A percentile compares a stretch with the other conserved stretches of the same genome.
phyloP scores from a whole-genome alignment of 108 stramenopile species.

The Nitzschia sp. region DNA sequence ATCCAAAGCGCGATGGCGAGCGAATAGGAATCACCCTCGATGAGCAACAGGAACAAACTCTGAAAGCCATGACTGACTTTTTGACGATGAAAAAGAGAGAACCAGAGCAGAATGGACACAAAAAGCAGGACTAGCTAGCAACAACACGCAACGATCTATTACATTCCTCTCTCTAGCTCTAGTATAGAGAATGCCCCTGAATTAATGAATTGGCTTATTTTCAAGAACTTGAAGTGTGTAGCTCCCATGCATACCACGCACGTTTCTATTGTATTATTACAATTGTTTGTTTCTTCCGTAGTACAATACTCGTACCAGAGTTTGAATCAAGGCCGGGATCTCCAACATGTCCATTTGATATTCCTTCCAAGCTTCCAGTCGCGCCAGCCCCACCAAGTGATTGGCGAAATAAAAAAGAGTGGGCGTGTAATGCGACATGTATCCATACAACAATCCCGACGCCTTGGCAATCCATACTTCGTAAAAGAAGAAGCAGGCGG shows the following conservation, averaged over 20 bases:
- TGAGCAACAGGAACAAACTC: constrained; percentile 29
- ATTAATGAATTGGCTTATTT: no score
- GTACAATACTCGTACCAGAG: background rate
- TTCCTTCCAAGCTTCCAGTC: background rate
- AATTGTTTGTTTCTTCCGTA: no score
- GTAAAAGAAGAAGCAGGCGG: background rate
- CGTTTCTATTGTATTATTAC: no score
- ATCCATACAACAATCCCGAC: background rate
- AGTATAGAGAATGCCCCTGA: no score
- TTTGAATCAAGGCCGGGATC: constrained; percentile 2
- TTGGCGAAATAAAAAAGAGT: constrained; percentile 3
- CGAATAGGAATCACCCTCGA: constrained; percentile 24
- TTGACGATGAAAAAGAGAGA: background rate
- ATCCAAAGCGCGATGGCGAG: constrained; percentile 23
- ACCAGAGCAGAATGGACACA: background rate
- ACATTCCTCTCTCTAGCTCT: no score
- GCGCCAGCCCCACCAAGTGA: constrained; percentile 13
- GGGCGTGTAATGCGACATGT: constrained; percentile 17
- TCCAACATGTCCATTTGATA: constrained; percentile 10
- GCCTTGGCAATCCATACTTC: constrained; percentile 18
- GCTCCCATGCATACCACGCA: no score
- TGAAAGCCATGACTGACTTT: constrained; percentile 13
- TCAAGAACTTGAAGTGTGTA: no score
- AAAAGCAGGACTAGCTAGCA: background rate
- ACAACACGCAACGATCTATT: background rate